Evolutionary conservation across 305 asterid species (phyloP), one percentile per base, ranked within the genome.

Genomic region (Coffea humblotiana): DNA sequence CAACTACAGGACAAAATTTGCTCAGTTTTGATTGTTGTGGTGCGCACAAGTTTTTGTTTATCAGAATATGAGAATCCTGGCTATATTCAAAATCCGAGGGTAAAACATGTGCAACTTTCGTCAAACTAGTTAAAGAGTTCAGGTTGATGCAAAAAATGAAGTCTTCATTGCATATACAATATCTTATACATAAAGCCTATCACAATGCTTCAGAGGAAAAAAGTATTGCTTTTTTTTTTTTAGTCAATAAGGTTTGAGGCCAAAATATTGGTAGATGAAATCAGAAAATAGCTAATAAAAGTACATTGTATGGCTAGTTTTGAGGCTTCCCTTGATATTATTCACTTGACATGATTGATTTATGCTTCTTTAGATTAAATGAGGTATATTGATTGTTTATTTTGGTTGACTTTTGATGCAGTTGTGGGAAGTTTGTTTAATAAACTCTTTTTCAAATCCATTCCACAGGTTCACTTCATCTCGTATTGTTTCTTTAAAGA

Each of bases 401-500:
- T 56, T 63, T 77, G 25, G 4, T 64, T 78, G 76, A 47, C 5
- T 77, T 68, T 25, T 70, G 40, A 79, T 85, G 76, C 92, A 94
- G 97, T 87, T 51, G 13, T 81, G 32, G 84, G 86, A 40, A 86
- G 77, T 61, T 90, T 86, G 90, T 73, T 94, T 21, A 94, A 87
- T 15, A 94, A 90, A 85, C 90, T 87, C 78, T 25, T 90, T 76
- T 73, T 94, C 25, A 94, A 94, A 86, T 83, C 49, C 48, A 82
- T 91, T 81, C 93, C 91, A 80, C 97, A 94, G 96, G 98, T 92
- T 58, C 47, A 89, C 80, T 69, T 66, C 37, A 75, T 74, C 77
- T 66, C 72, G 54, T 47, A 18, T 35, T 18, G 29, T 63, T 18
- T 8, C 68, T 25, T 49, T 11, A 8, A 4, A 25, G 4, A 21